Evolutionary conservation across 768 basidiomycete species (phyloP).

Genomic region (Daedalea quercina): DNA sequence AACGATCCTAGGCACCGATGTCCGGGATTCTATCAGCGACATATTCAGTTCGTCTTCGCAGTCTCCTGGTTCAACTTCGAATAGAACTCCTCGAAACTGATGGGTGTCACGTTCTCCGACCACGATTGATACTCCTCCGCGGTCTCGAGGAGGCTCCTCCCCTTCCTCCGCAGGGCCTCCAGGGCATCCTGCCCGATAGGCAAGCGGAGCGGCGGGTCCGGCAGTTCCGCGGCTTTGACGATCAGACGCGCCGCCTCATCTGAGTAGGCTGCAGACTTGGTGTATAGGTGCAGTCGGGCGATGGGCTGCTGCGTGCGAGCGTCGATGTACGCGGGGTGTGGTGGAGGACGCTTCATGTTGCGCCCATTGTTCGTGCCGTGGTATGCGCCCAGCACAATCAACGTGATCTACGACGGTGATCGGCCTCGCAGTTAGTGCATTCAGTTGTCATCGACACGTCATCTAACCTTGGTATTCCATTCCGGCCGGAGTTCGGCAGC

Average conservation of each 20-base stretch:
- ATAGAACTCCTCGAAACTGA: not conserved
- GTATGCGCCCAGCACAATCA: constrained; percentile 16
- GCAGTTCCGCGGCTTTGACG: constrained; percentile 6
- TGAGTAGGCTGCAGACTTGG: not conserved
- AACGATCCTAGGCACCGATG: no score
- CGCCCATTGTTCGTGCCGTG: constrained; percentile 13
- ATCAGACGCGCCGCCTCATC: constrained; percentile 5
- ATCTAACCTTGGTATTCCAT: constrained; percentile 18
- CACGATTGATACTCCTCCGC: constrained; percentile 6
- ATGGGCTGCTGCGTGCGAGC: not conserved
- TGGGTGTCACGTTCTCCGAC: constrained; percentile 2
- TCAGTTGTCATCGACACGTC: not conserved
- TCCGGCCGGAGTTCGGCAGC: constrained; percentile 13
- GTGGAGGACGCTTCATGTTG: constrained; percentile 3
- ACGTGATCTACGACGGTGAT: constrained; percentile 4
- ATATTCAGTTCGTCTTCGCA: not conserved
- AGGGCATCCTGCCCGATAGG: constrained; percentile 13
- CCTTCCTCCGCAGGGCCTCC: constrained; percentile 9
- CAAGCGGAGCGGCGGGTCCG: constrained; percentile 10
- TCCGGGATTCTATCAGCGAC: no score
- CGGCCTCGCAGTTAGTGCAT: not conserved
- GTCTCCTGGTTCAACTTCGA: not conserved
- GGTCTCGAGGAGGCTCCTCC: constrained; percentile 5
- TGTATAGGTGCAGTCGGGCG: constrained; percentile 1
- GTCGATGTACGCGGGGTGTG: constrained; percentile 4